Base-by-base conservation (phyloP, 176 grass and related monocot genomes). In the Raddia guianensis region DNA sequence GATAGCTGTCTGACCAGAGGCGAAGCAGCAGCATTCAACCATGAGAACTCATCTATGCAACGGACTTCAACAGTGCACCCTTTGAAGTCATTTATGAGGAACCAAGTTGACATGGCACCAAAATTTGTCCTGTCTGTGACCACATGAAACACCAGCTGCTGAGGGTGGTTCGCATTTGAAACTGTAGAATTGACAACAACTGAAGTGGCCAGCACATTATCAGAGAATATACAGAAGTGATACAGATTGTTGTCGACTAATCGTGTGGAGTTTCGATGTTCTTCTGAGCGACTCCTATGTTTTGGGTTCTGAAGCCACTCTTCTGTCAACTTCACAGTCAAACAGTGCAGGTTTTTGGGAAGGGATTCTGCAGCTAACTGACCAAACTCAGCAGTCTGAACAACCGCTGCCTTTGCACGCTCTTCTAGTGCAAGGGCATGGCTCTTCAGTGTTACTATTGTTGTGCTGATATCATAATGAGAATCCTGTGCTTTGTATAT, bases 81-180 rank as follows among this genome's bases (percentile, higher is more conserved):
- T 86, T 91, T 90, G 81, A 95, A 99, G 61, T 99, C 93, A 72
- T 99, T 91, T 80, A 87, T 86, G 21, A 91, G 84, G 77, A 99
- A 99, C 97, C 97, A 99, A 71, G 93, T 83, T 58, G 89, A 86
- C 90, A 99, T 93, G n/a, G 97, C 86, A 8, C 80, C 78, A 84
- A 90, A 99, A 83, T 88, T 86, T 82, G 85, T 80, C 77, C 82
- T 84, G 70, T 99, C 87, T 1, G 97, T 96, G 76, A 99, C 97
- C 47, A 99, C 82, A 93, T 99, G 97, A 76, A 99, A 99, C 76
- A 99, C 97, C 82, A 99, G 90, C 73, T 99, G 97, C 78, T 93
- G 97, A 77, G 97, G 97, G 50, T 99, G 92, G 83, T 99, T 94
- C 72, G 97, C 97, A 85, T 95, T 99, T 45, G 88, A 93, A 75